phyloP scores from a whole-genome alignment of 257 asterid species.

The Solanum gandarillasii region DNA sequence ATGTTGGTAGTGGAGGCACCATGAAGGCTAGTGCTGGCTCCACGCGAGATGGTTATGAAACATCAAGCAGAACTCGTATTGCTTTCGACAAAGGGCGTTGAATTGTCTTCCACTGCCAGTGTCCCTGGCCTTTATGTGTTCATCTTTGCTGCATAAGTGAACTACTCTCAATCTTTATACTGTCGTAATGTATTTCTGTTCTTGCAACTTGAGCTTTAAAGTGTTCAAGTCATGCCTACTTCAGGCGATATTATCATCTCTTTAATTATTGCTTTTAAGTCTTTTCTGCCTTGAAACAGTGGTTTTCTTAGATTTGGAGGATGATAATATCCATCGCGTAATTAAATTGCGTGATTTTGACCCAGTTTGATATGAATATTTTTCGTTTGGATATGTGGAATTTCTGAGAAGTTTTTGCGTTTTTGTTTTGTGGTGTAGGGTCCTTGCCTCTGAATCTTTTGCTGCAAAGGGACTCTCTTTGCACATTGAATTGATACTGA shows the following conservation, averaged over 20 bases:
- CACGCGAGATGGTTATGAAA: slow-evolving; percentile 29
- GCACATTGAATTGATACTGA: neutral
- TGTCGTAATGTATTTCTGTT: neutral
- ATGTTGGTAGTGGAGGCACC: slow-evolving; percentile 48
- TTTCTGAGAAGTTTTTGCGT: neutral
- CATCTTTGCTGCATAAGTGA: neutral
- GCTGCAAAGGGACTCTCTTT: neutral
- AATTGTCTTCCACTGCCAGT: neutral
- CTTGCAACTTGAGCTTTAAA: neutral
- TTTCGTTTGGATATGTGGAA: neutral
- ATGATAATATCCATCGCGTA: neutral
- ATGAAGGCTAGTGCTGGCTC: slow-evolving; percentile 44
- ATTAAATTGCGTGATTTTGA: neutral
- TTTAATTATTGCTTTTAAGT: neutral
- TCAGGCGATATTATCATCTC: neutral
- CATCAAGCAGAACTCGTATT: slow-evolving; percentile 29
- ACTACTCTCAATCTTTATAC: neutral
- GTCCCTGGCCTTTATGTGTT: neutral
- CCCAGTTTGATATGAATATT: neutral
- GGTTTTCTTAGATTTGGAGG: neutral
- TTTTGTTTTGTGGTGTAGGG: neutral
- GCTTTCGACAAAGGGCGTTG: slow-evolving; percentile 30
- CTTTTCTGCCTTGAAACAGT: neutral
- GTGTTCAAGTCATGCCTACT: neutral
- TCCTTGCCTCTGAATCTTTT: neutral